Evolutionary conservation across 2,329 filamentous ascomycete species (phyloP).

Genomic region (Trichophyton verrucosum): DNA sequence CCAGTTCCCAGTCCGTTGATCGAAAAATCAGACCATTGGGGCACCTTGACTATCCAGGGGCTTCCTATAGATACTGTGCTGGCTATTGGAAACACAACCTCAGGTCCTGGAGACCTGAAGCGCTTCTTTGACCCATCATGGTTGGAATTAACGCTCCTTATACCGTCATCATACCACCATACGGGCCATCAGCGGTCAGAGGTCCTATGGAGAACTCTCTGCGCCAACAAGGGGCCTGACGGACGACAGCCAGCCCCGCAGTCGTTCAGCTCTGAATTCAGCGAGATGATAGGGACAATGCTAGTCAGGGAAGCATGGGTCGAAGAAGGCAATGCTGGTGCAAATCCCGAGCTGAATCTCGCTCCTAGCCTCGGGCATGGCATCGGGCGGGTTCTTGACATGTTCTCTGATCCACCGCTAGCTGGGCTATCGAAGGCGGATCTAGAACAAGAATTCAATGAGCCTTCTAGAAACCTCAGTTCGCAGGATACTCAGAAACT

Average conservation of each 20-base stretch:
- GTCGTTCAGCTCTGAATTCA: constrained; percentile 8
- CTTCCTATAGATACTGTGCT: constrained; percentile 10
- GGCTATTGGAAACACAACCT: constrained; percentile 7
- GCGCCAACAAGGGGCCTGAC: constrained; percentile 6
- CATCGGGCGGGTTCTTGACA: neutral
- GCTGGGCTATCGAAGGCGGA: neutral
- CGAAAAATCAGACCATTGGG: neutral
- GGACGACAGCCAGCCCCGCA: constrained; percentile 5
- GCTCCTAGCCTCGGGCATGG: neutral
- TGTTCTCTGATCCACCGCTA: neutral
- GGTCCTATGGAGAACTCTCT: constrained; percentile 12
- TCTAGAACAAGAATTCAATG: neutral
- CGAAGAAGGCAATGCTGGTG: neutral
- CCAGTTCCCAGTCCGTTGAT: constrained; percentile 2
- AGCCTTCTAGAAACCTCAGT: neutral
- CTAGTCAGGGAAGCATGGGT: constrained; percentile 6
- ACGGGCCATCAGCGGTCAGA: constrained; percentile 9
- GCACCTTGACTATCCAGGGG: constrained; percentile 5
- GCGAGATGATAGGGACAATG: constrained; percentile 9
- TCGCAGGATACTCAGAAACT: neutral
- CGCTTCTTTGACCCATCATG: constrained; percentile 12
- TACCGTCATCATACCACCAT: constrained; percentile 8
- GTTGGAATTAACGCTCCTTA: constrained; percentile 7
- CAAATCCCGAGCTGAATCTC: neutral
- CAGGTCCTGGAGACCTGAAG: neutral